Evolutionary conservation across 164 flowering plant genomes (phyloP).

Genomic region (Vitis riparia): DNA sequence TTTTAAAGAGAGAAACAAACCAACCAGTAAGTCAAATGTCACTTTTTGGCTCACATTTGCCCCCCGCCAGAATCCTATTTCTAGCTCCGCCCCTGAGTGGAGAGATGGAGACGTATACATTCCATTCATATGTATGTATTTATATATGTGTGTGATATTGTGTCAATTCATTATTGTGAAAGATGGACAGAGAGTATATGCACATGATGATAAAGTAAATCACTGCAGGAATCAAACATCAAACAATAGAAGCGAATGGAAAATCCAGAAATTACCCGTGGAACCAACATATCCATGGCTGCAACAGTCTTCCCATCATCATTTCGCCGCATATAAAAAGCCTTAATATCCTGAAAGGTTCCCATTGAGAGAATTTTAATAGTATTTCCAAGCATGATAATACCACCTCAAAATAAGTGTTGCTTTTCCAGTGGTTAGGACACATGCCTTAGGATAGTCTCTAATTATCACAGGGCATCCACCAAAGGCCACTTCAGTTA

Average conservation of each 20-base stretch:
- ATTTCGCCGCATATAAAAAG: slow-evolving; percentile 96
- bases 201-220: too few species aligned
- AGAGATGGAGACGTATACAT: too few species aligned
- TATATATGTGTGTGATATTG: too few species aligned
- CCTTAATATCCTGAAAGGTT: slow-evolving; percentile 79
- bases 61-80: too few species aligned
- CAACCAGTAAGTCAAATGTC: too few species aligned
- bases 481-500: slow-evolving; percentile 80
- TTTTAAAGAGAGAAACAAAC: too few species aligned
- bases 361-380: slow-evolving; percentile 9
- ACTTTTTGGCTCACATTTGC: too few species aligned
- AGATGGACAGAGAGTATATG: too few species aligned
- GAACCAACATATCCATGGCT: slow-evolving; percentile 98
- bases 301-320: slow-evolving; percentile 98
- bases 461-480: slow-evolving; percentile 91
- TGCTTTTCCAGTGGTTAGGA: neutral
- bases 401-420: slow-evolving; percentile 6
- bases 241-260: slow-evolving; percentile 4
- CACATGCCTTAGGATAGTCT: slow-evolving; percentile 91
- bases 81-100: too few species aligned
- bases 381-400: neutral
- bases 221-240: too few species aligned
- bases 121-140: too few species aligned
- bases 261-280: slow-evolving; percentile 56
- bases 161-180: too few species aligned